These are phyloP conservation scores for Vitis rotundifolia DNA, from an alignment of 164 flowering plant species.

Conservation along the genomic window DNA sequence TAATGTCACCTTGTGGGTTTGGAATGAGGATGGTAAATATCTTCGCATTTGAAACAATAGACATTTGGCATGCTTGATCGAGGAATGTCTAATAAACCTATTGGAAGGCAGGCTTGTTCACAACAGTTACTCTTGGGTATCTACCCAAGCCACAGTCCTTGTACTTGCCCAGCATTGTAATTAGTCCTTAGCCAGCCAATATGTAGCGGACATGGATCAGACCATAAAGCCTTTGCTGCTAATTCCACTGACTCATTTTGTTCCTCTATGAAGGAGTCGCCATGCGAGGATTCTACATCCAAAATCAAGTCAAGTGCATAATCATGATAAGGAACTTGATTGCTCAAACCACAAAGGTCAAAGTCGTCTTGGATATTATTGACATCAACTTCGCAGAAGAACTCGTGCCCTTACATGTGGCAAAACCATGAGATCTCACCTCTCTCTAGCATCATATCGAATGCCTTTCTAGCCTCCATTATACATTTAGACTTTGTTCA, in stretches of 20 bases:
- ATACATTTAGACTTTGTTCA: no score
- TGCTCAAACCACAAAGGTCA: slow-evolving; percentile 75
- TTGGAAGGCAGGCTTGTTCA: slow-evolving; percentile 91
- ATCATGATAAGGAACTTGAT: slow-evolving; percentile 88
- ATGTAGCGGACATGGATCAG: slow-evolving; percentile 78
- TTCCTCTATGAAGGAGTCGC: slow-evolving; percentile 76
- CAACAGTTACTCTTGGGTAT: slow-evolving; percentile 86
- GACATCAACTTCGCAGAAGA: slow-evolving; percentile 88
- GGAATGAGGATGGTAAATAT: slow-evolving; percentile 77
- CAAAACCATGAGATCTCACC: slow-evolving; percentile 96
- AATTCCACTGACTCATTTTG: slow-evolving; percentile 82
- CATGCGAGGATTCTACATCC: slow-evolving; percentile 87
- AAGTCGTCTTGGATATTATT: slow-evolving; percentile 90
- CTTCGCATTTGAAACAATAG: slow-evolving; percentile 88
- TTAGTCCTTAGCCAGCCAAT: slow-evolving; percentile 77
- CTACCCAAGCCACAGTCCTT: slow-evolving; percentile 84
- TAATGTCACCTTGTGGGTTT: slow-evolving; percentile 88
- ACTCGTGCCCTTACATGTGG: slow-evolving; percentile 78
- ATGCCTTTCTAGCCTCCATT: no score
- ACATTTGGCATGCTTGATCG: slow-evolving; percentile 82
- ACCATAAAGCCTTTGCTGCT: slow-evolving; percentile 85
- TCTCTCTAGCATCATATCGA: no score
- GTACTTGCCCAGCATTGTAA: slow-evolving; percentile 86
- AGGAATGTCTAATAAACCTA: slow-evolving; percentile 84
- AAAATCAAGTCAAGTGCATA: slow-evolving; percentile 86